phyloP scores from a whole-genome alignment of 176 grass and related monocot genomes.

The Luzula sylvatica region DNA sequence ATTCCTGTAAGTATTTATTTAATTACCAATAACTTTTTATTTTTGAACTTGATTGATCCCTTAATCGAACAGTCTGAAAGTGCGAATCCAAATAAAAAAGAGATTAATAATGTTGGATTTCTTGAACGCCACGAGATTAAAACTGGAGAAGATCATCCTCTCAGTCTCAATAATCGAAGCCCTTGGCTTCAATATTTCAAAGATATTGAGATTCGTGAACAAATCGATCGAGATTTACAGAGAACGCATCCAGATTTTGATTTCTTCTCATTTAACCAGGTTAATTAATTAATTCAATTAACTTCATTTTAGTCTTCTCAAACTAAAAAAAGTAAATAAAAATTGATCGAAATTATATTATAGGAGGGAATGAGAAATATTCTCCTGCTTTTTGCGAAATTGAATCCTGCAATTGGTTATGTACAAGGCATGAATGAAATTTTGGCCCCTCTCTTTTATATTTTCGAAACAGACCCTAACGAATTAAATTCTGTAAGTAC shows the following conservation, averaged over 20 bases:
- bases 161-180: slow-evolving; percentile 61
- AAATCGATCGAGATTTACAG: slow-evolving; percentile 85
- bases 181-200: slow-evolving; percentile 91
- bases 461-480: slow-evolving; percentile 53
- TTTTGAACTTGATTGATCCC: neutral
- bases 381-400: slow-evolving; percentile 86
- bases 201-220: slow-evolving; percentile 76
- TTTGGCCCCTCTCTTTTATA: slow-evolving; percentile 77
- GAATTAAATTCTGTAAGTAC: slow-evolving; percentile 48
- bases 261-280: slow-evolving; percentile 60
- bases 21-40: neutral
- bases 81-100: slow-evolving; percentile 2
- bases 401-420: slow-evolving; percentile 79
- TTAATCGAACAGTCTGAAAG: slow-evolving; percentile 9
- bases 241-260: slow-evolving; percentile 79
- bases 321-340: neutral
- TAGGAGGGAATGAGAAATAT: slow-evolving; percentile 82
- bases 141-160: slow-evolving; percentile 82
- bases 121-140: slow-evolving; percentile 49
- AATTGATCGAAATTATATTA: slow-evolving; percentile 23
- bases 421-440: slow-evolving; percentile 99
- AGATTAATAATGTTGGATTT: slow-evolving; percentile 17
- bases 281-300: slow-evolving; percentile 5
- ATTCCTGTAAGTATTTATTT: slow-evolving; percentile 28
- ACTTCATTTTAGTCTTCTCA: neutral